Percentiles rank a stretch among this genome's conserved stretches.
Evolutionary conservation across 1,284 basidiomycete genomes (phyloP).

Genomic region (Cystobasidiaceae sp.): DNA sequence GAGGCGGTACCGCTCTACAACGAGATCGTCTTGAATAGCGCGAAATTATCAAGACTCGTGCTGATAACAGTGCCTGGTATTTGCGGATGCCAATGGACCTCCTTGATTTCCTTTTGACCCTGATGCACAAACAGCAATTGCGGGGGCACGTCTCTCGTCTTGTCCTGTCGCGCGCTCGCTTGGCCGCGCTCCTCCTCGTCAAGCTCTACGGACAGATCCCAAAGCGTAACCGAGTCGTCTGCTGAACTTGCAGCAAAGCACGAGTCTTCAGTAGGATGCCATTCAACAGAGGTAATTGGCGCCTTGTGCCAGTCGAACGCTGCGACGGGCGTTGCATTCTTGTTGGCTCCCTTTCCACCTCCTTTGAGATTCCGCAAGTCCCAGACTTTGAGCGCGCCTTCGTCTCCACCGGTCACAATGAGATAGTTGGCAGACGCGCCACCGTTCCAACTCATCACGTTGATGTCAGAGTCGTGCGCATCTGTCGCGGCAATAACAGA

Average conservation of each 20-base stretch:
- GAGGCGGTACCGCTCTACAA: neutral
- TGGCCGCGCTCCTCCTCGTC: constrained; percentile 74
- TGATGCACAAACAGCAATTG: constrained; percentile 96
- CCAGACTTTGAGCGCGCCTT: constrained; percentile 93
- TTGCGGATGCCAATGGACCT: constrained; percentile 97
- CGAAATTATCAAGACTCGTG: constrained; percentile 83
- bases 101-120: constrained; percentile 93
- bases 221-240: constrained; percentile 92
- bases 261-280: constrained; percentile 95
- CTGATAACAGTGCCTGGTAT: constrained; percentile 80
- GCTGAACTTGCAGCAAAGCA: constrained; percentile 89
- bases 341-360: constrained; percentile 49
- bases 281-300: constrained; percentile 93
- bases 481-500: constrained; percentile 73
- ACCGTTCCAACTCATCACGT: constrained; percentile 97
- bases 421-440: constrained; percentile 65
- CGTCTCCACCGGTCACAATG: constrained; percentile 89
- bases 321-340: constrained; percentile 66
- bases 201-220: constrained; percentile 95
- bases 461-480: constrained; percentile 90
- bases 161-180: constrained; percentile 49
- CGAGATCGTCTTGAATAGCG: constrained; percentile 55
- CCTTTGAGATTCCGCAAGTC: constrained; percentile 85
- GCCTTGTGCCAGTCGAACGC: constrained; percentile 86
- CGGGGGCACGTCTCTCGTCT: constrained; percentile 62